Conservation (phyloP, 2,329 filamentous ascomycete species). For the Pezizomycotina sp. region DNA sequence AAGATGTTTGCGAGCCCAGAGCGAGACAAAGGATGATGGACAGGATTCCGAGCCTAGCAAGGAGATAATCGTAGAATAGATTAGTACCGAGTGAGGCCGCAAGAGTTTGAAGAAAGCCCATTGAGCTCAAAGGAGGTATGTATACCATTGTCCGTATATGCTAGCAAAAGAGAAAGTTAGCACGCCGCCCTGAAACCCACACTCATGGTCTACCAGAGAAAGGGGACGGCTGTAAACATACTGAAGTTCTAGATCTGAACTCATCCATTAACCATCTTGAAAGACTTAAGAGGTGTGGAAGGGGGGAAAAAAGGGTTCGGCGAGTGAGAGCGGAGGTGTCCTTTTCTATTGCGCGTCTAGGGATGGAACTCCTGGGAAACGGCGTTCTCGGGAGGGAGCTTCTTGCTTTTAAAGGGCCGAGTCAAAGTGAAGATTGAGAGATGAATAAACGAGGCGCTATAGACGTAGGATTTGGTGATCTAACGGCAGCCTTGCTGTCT, state of each 20-base stretch:
- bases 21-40: constrained; percentile 57
- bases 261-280: constrained; percentile 53
- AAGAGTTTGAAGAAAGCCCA: not conserved
- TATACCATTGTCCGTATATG: constrained; percentile 64
- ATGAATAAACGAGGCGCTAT: no score
- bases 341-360: no score
- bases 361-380: no score
- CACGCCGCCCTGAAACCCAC: constrained; percentile 8
- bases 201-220: constrained; percentile 7
- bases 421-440: no score
- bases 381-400: no score
- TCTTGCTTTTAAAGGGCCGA: no score
- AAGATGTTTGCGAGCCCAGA: constrained; percentile 54
- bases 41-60: constrained; percentile 47
- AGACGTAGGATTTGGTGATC: no score
- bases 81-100: constrained; percentile 8
- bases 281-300: constrained; percentile 21
- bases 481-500: no score
- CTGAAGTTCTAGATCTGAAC: constrained; percentile 60
- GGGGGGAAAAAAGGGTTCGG: not conserved
- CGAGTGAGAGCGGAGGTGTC: not conserved
- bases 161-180: constrained; percentile 32
- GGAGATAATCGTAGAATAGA: not conserved
- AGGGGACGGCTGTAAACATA: constrained; percentile 32
- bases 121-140: constrained; percentile 14